Percentiles rank a stretch among this genome's conserved stretches.
These are phyloP conservation scores for Lipomyces yamanashiensis DNA, from an alignment of 805 yeast genomes.

Conservation along the genomic window DNA sequence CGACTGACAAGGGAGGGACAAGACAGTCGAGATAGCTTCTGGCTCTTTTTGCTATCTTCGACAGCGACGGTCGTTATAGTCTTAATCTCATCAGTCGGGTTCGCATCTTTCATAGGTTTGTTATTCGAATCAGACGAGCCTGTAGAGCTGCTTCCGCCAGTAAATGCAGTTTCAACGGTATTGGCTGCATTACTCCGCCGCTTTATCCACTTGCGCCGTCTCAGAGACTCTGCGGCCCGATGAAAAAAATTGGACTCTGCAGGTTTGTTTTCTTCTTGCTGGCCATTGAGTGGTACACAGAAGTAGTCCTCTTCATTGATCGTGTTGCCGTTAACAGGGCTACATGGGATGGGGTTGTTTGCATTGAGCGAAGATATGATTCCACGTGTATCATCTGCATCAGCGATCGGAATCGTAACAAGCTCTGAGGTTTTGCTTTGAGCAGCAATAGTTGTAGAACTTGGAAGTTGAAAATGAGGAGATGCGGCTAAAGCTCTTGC, in stretches of 20 bases:
- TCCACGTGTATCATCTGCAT: neutral
- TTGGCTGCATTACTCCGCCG: neutral
- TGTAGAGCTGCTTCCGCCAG: neutral
- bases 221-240: slow-evolving; percentile 1
- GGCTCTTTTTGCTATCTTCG: neutral
- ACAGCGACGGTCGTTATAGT: too few species aligned
- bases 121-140: neutral
- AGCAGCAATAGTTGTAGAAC: slow-evolving; percentile 24
- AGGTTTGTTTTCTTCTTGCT: neutral
- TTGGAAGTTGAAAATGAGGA: slow-evolving; percentile 17
- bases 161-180: neutral
- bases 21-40: neutral
- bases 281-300: neutral
- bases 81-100: neutral
- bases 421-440: slow-evolving; percentile 17
- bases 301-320: slow-evolving; percentile 10
- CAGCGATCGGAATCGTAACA: slow-evolving; percentile 26
- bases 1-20: neutral
- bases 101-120: neutral
- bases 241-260: neutral
- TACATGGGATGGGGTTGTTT: slow-evolving; percentile 4
- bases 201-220: neutral
- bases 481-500: neutral
- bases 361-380: neutral
- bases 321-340: slow-evolving; percentile 12